Base-by-base conservation (phyloP, 1,284 basidiomycete genomes). In the Ceratobasidium sp. region DNA sequence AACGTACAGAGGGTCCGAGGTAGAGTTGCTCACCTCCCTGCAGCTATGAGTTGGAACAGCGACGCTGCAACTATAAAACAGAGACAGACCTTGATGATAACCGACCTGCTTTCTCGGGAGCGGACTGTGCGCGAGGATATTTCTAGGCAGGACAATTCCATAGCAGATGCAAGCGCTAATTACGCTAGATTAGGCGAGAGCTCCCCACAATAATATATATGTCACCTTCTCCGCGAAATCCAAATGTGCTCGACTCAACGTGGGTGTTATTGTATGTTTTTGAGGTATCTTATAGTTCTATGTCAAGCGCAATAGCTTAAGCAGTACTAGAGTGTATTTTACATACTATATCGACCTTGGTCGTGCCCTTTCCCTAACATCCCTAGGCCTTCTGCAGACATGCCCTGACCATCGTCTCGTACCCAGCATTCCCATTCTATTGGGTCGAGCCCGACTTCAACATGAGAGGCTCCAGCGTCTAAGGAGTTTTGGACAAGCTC, bases 201-300 rank as follows among this genome's bases (percentile, higher is more conserved):
- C 34, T 51, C 27, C 53, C 24, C 39, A 31, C 7, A 49, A 7
- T 14, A 41, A 53, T 22, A 63, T 31, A 61, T 31, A 19, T 29
- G 41, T 72, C 78, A 93, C 94, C 94, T 90, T 96, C 95, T 41
- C 95, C 95, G 76, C 94, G 88, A 82, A 94, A 96, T 0, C 95
- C 95, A 83, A 95, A 95, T 1, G 89, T 90, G 9, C 85, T 85
- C n/a, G 85, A 80, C 74, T 86, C 85, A 59, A 90, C 79, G 0
- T 86, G 85, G 56, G 84, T 81, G 37, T 83, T 79, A 0, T 82
- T 81, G 79, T 90, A 89, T n/a, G 85, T 84, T 80, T 94, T 94
- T 1, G 92, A 93, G 3, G 91, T 91, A 75, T 85, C 92, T 62
- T 39, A 49, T 4, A 14, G 53, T 2, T 31, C 27, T 9, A 43